Base-by-base conservation (phyloP, 2,329 filamentous ascomycete species). In the Aureobasidium sp. region DNA sequence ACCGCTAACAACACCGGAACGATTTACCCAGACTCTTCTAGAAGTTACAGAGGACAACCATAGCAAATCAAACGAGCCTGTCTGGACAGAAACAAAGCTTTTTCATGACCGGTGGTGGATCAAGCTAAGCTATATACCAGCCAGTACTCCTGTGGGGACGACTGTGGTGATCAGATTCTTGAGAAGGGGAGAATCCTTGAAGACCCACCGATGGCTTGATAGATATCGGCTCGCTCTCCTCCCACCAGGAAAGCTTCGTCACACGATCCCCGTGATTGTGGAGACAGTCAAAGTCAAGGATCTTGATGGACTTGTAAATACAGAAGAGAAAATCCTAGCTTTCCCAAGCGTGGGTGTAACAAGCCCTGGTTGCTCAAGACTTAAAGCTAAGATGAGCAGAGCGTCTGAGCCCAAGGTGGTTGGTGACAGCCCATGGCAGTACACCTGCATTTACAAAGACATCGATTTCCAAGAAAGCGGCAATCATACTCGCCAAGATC, bases 71-170 rank as follows among this genome's bases (percentile, higher is more conserved):
- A 36, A 24, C 13, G 37, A 43, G 20, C 15, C 51, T 20, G 0
- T 29, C 2, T 55, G 36, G 51, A 55, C 51, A 1, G 26, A 29
- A 13, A 36, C 51, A 55, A 71, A 73, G 5, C 74, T 86, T 17
- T 85, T 81, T 75, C 82, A 85, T 67, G 75, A 78, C 51, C 76
- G 83, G 24, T 84, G 76, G 70, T 86, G 83, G 83, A 74, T 85
- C 53, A 76, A 75, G 2, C 61, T 84, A 12, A 67, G 70, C 32
- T 74, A 79, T 20, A 61, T 36, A 26, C 53, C 27, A 10, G 62
- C 51, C 37, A 59, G 61, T 26, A 20, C 62, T 36, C 53, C 66
- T 5, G 68, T 68, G 1, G 52, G 65, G 1, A 64, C 67, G 27
- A 63, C 66, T 1, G 63, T 82, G 5, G 64, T 72, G 1, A 65